phyloP scores from a whole-genome alignment of 2,329 filamentous ascomycete species.

The Cladosporium sp. region DNA sequence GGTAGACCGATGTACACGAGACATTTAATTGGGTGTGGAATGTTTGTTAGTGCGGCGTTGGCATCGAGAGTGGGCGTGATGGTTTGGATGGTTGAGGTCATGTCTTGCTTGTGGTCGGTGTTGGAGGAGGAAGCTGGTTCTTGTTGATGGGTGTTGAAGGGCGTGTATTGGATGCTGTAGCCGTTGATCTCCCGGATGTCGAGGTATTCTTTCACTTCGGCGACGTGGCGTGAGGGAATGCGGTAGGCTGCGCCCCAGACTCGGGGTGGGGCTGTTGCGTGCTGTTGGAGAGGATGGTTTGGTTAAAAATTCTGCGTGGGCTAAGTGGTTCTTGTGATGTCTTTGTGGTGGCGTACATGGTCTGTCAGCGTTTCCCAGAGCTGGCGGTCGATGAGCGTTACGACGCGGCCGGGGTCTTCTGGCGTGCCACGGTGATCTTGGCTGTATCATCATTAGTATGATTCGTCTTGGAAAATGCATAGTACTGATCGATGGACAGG shows the following conservation, averaged over 20 bases:
- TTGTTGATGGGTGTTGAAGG: constrained; percentile 58
- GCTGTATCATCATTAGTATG: constrained; percentile 49
- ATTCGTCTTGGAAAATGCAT: background rate
- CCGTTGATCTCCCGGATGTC: constrained; percentile 98
- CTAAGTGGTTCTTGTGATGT: background rate
- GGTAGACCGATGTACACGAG: constrained; percentile 95
- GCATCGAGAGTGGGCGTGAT: constrained; percentile 20
- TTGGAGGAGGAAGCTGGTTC: too few species aligned
- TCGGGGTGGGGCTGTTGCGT: constrained; percentile 60
- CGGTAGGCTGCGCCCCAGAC: constrained; percentile 82
- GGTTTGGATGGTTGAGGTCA: constrained; percentile 41
- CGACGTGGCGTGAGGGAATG: constrained; percentile 79
- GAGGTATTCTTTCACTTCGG: constrained; percentile 83
- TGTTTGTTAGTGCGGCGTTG: constrained; percentile 8
- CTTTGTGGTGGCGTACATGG: constrained; percentile 49
- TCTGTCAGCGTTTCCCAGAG: constrained; percentile 77
- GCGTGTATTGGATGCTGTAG: constrained; percentile 88
- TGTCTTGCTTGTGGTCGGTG: constrained; percentile 44
- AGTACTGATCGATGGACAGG: background rate
- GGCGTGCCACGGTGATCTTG: constrained; percentile 88
- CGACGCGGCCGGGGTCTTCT: constrained; percentile 82
- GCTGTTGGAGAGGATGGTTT: constrained; percentile 37
- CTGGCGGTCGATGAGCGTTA: constrained; percentile 81
- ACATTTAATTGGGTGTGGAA: constrained; percentile 48
- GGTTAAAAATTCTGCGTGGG: background rate